Evolutionary conservation across 1,284 basidiomycete species (phyloP), one percentile per base, ranked within the genome.

Genomic region (Heterobasidion irregulare): DNA sequence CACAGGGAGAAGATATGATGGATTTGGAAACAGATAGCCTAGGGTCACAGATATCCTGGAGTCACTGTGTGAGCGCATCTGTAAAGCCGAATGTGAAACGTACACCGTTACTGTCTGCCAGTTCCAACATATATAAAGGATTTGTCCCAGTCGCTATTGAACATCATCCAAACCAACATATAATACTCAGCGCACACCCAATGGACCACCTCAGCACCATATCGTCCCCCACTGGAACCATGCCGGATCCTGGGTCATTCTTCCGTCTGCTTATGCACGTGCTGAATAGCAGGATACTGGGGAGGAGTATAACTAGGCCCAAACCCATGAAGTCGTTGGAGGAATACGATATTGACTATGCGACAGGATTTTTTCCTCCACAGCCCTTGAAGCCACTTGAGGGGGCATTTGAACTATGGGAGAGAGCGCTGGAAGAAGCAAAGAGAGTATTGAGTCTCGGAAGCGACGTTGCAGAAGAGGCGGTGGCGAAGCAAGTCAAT

Each of bases 301-400:
- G 50, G 43, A 41, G 6, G 38, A 41, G 12, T n/a, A 41, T 41
- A n/a, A 41, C 10, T 41, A 41, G n/a, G n/a, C n/a, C 38, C 38
- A 41, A 41, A n/a, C n/a, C 38, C 38, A 41, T 41, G 38, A 10
- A 10, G n/a, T 41, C 38, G 12, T 41, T 57, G 36, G 57, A 64
- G 36, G 58, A 69, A 46, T 71, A 65, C 60, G 66, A 71, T 49
- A 64, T 72, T 52, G 64, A 71, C 56, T 61, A 62, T 15, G 75
- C 75, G 8, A 90, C 91, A 1, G 96, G 96, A 1, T 98, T 98
- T 75, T 79, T 98, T 60, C 96, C 96, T 0, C 73, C 80, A 1
- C 72, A 77, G 46, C 84, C 84, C 1, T 74, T 95, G 7, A 75
- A 77, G 13, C 76, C 74, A 32, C 75, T 98, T 8, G 73, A 74